These are phyloP conservation scores for Talaromyces adpressus DNA, from an alignment of 495 filamentous ascomycete species.

Conservation along the genomic window DNA sequence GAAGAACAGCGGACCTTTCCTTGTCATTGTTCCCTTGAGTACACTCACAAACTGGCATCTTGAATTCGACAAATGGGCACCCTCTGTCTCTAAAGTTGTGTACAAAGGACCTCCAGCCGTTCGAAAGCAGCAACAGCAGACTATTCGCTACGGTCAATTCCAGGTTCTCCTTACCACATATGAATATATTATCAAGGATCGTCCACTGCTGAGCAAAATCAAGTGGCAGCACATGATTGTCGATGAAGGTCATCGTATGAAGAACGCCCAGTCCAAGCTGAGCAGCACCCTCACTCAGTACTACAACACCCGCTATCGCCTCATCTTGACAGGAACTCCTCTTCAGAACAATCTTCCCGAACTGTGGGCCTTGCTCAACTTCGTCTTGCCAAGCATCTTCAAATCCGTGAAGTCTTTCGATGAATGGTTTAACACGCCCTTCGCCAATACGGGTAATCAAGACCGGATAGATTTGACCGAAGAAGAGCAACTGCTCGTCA, in stretches of 20 bases:
- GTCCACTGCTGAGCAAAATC: conserved; percentile 88
- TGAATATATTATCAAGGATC: conserved; percentile 99
- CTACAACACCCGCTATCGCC: conserved; percentile 87
- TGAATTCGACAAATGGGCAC: conserved; percentile 99
- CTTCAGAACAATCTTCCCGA: conserved; percentile 96
- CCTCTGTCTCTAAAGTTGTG: conserved; percentile 74
- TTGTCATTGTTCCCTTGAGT: conserved; percentile 94
- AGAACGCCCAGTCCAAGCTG: conserved; percentile 95
- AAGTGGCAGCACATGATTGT: conserved; percentile 99
- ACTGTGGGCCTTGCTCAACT: conserved; percentile 95
- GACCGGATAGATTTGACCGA: conserved; percentile 98
- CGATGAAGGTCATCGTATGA: conserved; percentile 99
- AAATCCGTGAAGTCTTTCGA: conserved; percentile 99
- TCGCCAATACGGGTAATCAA: conserved; percentile 94
- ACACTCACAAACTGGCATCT: conserved; percentile 98
- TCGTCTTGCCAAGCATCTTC: conserved; percentile 97
- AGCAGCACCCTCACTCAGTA: conserved; percentile 91
- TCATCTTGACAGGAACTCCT: conserved; percentile 95
- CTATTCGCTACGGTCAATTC: conserved; percentile 90
- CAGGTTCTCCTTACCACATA: conserved; percentile 96
- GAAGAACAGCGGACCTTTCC: conserved; percentile 83
- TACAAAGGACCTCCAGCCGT: conserved; percentile 92
- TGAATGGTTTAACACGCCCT: conserved; percentile 99
- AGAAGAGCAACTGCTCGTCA: conserved; percentile 98
- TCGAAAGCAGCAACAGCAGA: conserved; percentile 85